Percentiles rank a stretch among this genome's conserved stretches.
Conservation (phyloP, 257 asterid species). For the Ophiorrhiza pumila region DNA sequence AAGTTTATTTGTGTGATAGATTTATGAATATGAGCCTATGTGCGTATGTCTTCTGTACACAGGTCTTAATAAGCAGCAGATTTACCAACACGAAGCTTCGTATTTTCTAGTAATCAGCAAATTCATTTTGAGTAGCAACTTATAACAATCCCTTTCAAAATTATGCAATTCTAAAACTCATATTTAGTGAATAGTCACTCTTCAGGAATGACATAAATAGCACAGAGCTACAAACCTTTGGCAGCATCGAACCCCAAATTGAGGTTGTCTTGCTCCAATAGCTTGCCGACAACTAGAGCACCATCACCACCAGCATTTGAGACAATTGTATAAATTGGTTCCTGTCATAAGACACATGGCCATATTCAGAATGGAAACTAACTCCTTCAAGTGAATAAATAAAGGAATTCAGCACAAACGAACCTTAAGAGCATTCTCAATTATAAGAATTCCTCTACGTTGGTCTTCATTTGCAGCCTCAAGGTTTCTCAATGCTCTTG, state of each 20-base stretch:
- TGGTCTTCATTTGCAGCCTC: slow-evolving; percentile 74
- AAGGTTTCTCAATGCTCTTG: slow-evolving; percentile 54
- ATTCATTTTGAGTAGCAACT: background rate
- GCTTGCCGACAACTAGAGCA: slow-evolving; percentile 61
- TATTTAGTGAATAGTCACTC: background rate
- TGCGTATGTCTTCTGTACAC: too few relatives aligned
- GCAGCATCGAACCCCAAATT: slow-evolving; percentile 85
- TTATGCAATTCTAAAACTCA: background rate
- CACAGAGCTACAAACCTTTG: slow-evolving; percentile 47
- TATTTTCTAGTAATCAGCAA: background rate
- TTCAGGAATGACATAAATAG: background rate
- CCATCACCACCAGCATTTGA: slow-evolving; percentile 85
- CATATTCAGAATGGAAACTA: slow-evolving; percentile 17
- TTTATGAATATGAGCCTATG: too few relatives aligned
- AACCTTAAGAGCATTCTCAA: slow-evolving; percentile 85
- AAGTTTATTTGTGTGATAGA: background rate
- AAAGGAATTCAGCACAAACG: slow-evolving; percentile 10
- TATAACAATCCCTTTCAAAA: background rate
- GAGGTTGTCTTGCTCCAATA: slow-evolving; percentile 72
- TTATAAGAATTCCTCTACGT: slow-evolving; percentile 69
- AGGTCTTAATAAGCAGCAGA: background rate
- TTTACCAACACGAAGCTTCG: too few relatives aligned
- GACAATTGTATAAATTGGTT: slow-evolving; percentile 69
- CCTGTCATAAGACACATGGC: slow-evolving; percentile 40
- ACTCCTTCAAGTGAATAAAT: slow-evolving; percentile 2